Percentiles rank a stretch among this genome's conserved stretches.
These are phyloP conservation scores for Leishmania martiniquensis DNA, from an alignment of 208 protist genomes.

Conservation along the genomic window DNA sequence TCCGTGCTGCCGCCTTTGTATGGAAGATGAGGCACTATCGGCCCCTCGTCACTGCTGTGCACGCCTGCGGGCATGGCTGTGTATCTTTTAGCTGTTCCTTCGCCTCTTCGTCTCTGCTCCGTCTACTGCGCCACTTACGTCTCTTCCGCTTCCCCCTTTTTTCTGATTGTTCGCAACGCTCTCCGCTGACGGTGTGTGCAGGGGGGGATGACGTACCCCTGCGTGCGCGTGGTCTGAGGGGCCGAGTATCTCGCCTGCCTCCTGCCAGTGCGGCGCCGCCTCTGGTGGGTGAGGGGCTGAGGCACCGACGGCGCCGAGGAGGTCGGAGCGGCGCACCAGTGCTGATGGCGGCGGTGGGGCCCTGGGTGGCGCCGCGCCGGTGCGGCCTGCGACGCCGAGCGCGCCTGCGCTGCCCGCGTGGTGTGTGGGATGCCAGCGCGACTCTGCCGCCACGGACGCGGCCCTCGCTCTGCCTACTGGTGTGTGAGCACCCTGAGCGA, in stretches of 20 bases:
- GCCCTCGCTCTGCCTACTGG: background rate
- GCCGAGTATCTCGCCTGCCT: too few species aligned
- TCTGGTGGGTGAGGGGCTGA: background rate
- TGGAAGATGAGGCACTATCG: background rate
- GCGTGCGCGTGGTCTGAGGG: too few species aligned
- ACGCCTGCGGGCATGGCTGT: too few species aligned
- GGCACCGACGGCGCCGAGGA: background rate
- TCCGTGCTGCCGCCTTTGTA: background rate
- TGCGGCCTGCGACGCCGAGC: background rate
- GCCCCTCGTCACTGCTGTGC: background rate
- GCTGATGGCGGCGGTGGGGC: background rate
- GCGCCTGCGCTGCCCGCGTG: background rate
- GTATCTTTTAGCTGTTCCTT: background rate
- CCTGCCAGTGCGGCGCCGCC: background rate
- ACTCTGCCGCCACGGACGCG: background rate
- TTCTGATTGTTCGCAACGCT: too few species aligned
- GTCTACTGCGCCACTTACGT: too few species aligned
- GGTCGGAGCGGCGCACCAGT: background rate
- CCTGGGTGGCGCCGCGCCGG: background rate
- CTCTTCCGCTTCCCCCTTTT: too few species aligned
- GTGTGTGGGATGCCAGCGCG: background rate
- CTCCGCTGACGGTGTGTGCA: too few species aligned
- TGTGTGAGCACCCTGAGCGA: background rate
- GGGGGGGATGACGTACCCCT: too few species aligned
- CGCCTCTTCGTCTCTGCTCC: background rate